These are phyloP conservation scores for Lepraria neglecta DNA, from an alignment of 495 filamentous ascomycete species.

Conservation along the genomic window DNA sequence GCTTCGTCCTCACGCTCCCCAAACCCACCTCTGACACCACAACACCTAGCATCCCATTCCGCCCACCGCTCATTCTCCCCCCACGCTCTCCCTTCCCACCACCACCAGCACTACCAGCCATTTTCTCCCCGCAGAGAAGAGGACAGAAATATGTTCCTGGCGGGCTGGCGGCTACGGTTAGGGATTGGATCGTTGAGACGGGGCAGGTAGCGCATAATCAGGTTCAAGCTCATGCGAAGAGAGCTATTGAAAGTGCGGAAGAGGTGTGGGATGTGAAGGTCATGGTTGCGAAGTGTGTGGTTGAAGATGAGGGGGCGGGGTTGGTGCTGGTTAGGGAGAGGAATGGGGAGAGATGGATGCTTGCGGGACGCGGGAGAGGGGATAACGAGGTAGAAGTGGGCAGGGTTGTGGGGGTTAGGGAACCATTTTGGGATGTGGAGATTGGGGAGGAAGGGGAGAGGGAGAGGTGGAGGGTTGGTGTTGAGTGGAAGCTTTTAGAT, in stretches of 20 bases:
- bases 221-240: background rate
- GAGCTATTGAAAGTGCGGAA: background rate
- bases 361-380: constrained; percentile 13
- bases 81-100: constrained; percentile 1
- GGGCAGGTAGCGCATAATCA: constrained; percentile 6
- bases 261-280: constrained; percentile 6
- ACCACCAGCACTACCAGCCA: constrained; percentile 7
- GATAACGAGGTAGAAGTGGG: constrained; percentile 7
- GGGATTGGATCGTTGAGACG: constrained; percentile 35
- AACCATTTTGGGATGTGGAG: constrained; percentile 13
- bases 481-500: constrained; percentile 18
- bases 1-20: constrained; percentile 13
- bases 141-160: constrained; percentile 36
- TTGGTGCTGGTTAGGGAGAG: constrained; percentile 22
- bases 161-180: constrained; percentile 34
- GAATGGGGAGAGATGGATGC: constrained; percentile 12
- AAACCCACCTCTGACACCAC: background rate
- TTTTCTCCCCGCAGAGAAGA: constrained; percentile 38
- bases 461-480: constrained; percentile 3
- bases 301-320: constrained; percentile 11
- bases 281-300: background rate
- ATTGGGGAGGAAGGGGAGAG: background rate
- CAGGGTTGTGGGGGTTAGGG: constrained; percentile 9
- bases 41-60: background rate
- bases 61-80: constrained; percentile 13